Percentiles rank a stretch among this genome's conserved stretches.
These are phyloP conservation scores for Suillus alpinus DNA, from an alignment of 768 basidiomycete species.

Conservation along the genomic window DNA sequence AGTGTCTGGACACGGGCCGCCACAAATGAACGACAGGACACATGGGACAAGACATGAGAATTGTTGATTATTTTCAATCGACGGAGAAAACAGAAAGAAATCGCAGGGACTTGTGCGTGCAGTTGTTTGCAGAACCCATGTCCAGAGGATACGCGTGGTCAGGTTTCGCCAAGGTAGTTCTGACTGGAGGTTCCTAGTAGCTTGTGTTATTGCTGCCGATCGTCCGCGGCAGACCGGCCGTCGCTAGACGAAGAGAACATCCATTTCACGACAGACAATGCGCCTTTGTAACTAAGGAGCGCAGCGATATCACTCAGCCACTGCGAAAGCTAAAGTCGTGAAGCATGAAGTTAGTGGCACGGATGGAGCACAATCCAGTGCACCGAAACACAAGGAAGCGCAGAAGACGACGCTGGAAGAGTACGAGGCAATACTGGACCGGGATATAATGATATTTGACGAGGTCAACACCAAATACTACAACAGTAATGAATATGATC, in stretches of 20 bases:
- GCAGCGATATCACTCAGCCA: conserved; percentile 1
- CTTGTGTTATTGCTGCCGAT: not conserved
- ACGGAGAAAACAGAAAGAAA: not conserved
- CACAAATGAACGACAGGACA: not conserved
- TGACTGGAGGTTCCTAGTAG: not conserved
- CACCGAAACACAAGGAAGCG: conserved; percentile 7
- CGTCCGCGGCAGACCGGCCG: not conserved
- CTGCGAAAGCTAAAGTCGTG: conserved; percentile 10
- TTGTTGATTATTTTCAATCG: not conserved
- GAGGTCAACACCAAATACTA: conserved; percentile 26
- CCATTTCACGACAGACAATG: conserved; percentile 24
- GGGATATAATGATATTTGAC: conserved; percentile 37
- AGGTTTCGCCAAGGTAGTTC: not conserved
- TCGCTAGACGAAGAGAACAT: not conserved
- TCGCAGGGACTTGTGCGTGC: not conserved
- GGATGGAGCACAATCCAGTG: not conserved
- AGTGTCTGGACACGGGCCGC: not conserved
- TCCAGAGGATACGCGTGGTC: not conserved
- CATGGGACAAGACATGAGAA: not conserved
- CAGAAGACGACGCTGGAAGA: conserved; percentile 44
- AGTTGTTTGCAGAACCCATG: not conserved
- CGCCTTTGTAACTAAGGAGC: conserved; percentile 40
- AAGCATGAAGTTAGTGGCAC: conserved; percentile 34
- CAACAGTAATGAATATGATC: conserved; percentile 17
- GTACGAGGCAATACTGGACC: conserved; percentile 50